Base-by-base conservation (phyloP, 805 yeast genomes). In the Saccharomycopsis selenospora region DNA sequence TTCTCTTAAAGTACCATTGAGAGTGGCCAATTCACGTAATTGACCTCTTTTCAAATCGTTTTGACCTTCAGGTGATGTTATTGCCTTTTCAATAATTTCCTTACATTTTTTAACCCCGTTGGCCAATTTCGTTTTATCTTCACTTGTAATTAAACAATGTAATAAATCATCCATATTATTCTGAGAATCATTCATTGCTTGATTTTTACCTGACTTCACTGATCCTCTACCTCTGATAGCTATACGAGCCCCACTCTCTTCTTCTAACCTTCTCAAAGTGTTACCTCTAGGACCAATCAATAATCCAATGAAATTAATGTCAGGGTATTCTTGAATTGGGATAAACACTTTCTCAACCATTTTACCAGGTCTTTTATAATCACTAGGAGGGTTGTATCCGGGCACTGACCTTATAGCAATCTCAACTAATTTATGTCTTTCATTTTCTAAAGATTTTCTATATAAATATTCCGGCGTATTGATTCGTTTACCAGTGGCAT, bases 201-300 rank as follows among this genome's bases (percentile, higher is more conserved):
- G 66, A 49, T 76, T 75, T 62, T 80, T 84, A 27, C 98, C 98
- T 60, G 87, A 95, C 60, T 91, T 91, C 17, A 89, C 95, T 1
- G 97, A 90, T 0, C 99, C 99, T 56, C 85, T 81, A 24, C 99
- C 99, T 56, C 99, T 73, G 44, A 93, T 85, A 2, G 90, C 95
- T 51, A 93, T 83, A 55, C 75, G 78, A 14, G 98, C 96, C 14
- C 54, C 53, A 36, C 95, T 82, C 44, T 83, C 80, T 25, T 77
- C 80, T 61, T 91, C 95, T 64, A 95, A 67, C 57, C 79, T 77
- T 52, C 85, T 77, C 57, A 91, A 66, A 0, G 96, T 91, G 57
- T 85, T 83, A 22, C 98, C 99, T 70, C 99, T 80, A 27, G 99
- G 99, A 0, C 99, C 99, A 44, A 93, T 65, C 18, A 93, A 66